phyloP scores from a whole-genome alignment of 2,329 filamentous ascomycete genomes.

The Diaporthe sp. region DNA sequence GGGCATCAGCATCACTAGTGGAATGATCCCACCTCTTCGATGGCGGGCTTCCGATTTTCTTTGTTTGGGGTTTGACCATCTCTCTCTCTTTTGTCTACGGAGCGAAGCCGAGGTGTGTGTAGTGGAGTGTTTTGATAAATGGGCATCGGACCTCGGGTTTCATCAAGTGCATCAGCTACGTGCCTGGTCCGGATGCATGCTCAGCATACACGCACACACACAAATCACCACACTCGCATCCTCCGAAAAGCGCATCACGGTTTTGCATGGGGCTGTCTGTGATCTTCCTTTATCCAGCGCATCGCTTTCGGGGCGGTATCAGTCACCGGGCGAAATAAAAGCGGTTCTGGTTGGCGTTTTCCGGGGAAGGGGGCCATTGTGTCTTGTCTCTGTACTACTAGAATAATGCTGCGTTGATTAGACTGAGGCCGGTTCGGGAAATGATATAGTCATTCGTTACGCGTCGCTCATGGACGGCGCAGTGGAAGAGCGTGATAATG shows the following conservation, averaged over 20 bases:
- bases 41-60: conserved; percentile 33
- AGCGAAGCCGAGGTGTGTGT: background rate
- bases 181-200: background rate
- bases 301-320: background rate
- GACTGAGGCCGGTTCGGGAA: background rate
- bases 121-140: background rate
- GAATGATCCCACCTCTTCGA: background rate
- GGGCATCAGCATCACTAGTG: conserved; percentile 48
- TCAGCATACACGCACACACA: background rate
- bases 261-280: conserved; percentile 8
- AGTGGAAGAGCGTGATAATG: background rate
- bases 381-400: conserved; percentile 19
- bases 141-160: background rate
- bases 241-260: conserved; percentile 19
- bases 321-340: background rate
- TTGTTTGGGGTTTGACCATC: conserved; percentile 26
- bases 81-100: background rate
- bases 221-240: background rate
- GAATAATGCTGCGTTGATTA: conserved; percentile 3
- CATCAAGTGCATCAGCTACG: background rate
- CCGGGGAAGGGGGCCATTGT: background rate
- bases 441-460: conserved; percentile 2
- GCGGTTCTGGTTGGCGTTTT: conserved; percentile 14
- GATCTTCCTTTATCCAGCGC: background rate
- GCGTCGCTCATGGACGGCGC: background rate